Evolutionary conservation across 306 rosid genomes (phyloP).

Genomic region (Dryas alaskensis): DNA sequence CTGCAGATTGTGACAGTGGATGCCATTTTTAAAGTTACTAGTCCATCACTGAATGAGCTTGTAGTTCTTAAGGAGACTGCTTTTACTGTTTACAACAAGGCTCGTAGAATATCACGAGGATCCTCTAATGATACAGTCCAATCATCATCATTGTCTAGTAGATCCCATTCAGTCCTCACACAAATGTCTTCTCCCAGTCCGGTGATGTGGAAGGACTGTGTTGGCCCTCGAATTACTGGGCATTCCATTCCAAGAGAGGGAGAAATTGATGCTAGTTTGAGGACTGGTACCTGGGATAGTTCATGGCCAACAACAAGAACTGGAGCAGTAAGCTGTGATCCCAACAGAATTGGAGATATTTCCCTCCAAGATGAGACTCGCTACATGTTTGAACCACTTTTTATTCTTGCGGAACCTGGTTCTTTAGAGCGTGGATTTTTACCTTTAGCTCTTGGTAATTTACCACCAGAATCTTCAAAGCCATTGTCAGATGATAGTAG

Average conservation of each 20-base stretch:
- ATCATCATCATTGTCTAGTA: constrained; percentile 56
- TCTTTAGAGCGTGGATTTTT: constrained; percentile 79
- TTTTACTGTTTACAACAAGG: constrained; percentile 88
- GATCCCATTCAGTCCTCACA: constrained; percentile 73
- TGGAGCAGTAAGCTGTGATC: constrained; percentile 72
- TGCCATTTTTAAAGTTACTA: constrained; percentile 88
- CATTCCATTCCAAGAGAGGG: constrained; percentile 94
- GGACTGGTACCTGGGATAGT: constrained; percentile 85
- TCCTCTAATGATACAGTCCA: constrained; percentile 58
- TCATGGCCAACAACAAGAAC: constrained; percentile 84
- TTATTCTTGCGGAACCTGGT: constrained; percentile 94
- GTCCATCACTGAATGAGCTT: constrained; percentile 84
- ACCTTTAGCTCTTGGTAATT: constrained; percentile 50
- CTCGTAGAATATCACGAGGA: constrained; percentile 91
- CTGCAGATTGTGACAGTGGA: constrained; percentile 95
- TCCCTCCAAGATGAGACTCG: constrained; percentile 66
- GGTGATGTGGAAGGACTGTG: constrained; percentile 95
- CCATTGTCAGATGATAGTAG: constrained; percentile 70
- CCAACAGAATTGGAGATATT: constrained; percentile 71
- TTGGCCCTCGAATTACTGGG: constrained; percentile 78
- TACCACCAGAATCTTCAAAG: constrained; percentile 68
- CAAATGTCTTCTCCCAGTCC: constrained; percentile 82
- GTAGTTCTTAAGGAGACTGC: constrained; percentile 88
- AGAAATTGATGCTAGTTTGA: constrained; percentile 90
- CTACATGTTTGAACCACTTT: constrained; percentile 97